Evolutionary conservation across 2,329 filamentous ascomycete genomes (phyloP).

Genomic region (Neofusicoccum parvum): DNA sequence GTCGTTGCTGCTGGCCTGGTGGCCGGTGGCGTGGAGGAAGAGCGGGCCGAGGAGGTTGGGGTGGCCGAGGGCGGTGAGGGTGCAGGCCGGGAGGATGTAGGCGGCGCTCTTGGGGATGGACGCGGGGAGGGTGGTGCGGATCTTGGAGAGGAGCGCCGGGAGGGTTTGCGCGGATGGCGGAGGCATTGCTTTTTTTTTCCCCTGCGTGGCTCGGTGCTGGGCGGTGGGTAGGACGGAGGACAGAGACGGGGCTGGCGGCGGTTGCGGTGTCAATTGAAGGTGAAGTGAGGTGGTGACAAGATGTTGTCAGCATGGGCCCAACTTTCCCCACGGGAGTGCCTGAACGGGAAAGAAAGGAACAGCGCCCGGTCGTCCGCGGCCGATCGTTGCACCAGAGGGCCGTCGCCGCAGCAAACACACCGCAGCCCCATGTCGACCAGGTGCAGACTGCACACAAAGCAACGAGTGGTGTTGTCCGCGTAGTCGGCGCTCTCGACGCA

Average conservation of each 20-base stretch:
- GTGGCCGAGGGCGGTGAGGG: slow-evolving; percentile 14
- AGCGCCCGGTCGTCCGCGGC: too few relatives aligned
- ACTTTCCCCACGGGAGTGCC: neutral
- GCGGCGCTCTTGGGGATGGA: slow-evolving; percentile 10
- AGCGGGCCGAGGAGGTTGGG: slow-evolving; percentile 15
- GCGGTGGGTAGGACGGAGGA: neutral
- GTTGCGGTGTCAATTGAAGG: neutral
- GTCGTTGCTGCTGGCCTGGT: neutral
- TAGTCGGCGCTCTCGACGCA: too few relatives aligned
- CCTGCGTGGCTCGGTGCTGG: too few relatives aligned
- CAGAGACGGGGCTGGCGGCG: neutral
- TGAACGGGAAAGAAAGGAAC: too few relatives aligned
- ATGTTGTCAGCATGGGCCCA: neutral
- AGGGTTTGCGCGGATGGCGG: neutral
- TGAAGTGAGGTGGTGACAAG: neutral
- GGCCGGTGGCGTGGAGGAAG: slow-evolving; percentile 7
- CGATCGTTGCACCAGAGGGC: too few relatives aligned
- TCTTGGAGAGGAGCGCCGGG: slow-evolving; percentile 6
- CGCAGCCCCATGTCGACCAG: too few relatives aligned
- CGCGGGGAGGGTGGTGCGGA: neutral
- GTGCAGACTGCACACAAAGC: too few relatives aligned
- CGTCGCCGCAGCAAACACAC: too few relatives aligned
- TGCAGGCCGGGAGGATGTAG: slow-evolving; percentile 9
- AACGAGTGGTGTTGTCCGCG: too few relatives aligned
- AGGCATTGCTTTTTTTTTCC: neutral